Evolutionary conservation across 768 basidiomycete genomes (phyloP).

Genomic region (Xerocomellus dryophilus): DNA sequence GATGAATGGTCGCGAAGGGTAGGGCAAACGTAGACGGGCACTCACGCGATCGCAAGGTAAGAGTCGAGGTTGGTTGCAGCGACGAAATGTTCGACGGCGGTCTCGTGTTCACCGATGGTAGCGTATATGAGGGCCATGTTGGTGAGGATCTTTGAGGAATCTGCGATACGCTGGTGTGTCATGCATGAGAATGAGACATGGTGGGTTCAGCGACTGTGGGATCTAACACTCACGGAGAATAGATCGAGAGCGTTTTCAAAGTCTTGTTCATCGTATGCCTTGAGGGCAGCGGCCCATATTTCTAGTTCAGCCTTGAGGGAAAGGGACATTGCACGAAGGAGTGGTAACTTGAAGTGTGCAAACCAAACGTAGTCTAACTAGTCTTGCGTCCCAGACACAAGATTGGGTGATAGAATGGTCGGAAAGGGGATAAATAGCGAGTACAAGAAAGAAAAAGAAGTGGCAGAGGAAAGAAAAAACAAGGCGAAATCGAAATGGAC

Average conservation of each 20-base stretch:
- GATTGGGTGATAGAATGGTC: slow-evolving; percentile 11
- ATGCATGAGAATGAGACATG: neutral
- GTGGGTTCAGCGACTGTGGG: neutral
- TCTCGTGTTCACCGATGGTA: slow-evolving; percentile 83
- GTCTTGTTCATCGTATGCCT: slow-evolving; percentile 83
- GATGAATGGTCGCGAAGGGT: neutral
- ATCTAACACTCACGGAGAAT: slow-evolving; percentile 56
- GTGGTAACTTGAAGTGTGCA: neutral
- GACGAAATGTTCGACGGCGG: slow-evolving; percentile 77
- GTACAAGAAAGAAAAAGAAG: neutral
- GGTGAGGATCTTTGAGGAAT: slow-evolving; percentile 85
- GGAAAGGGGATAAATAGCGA: neutral
- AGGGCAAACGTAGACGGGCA: slow-evolving; percentile 11
- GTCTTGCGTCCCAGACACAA: slow-evolving; percentile 29
- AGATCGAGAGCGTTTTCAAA: slow-evolving; percentile 71
- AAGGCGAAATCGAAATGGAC: slow-evolving; percentile 15
- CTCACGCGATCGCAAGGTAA: slow-evolving; percentile 86
- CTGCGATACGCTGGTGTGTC: slow-evolving; percentile 61
- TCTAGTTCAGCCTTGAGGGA: slow-evolving; percentile 78
- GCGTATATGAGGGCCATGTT: slow-evolving; percentile 95
- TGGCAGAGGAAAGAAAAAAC: too few species aligned
- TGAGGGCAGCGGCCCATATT: slow-evolving; percentile 82
- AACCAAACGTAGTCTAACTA: too few species aligned
- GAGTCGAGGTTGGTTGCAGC: slow-evolving; percentile 76
- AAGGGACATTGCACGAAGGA: slow-evolving; percentile 24